phyloP scores from a whole-genome alignment of 1,139 yeast genomes.

The Debaryomyces singareniensis region DNA sequence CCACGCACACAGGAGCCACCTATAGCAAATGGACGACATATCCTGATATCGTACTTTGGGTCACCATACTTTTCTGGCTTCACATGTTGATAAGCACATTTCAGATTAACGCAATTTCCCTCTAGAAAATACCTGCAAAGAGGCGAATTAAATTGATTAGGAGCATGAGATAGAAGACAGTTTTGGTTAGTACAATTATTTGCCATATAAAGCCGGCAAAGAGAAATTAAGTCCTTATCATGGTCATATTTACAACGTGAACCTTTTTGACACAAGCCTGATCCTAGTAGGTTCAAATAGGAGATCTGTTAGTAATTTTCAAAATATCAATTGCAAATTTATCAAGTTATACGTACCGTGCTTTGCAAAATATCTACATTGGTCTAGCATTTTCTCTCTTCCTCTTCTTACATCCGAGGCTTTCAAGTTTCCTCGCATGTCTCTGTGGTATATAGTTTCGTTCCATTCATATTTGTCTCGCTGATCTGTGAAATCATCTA shows the following conservation, averaged over 20 bases:
- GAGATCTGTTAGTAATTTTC: constrained; percentile 1
- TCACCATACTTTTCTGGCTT: constrained; percentile 31
- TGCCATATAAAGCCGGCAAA: constrained; percentile 47
- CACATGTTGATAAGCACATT: constrained; percentile 50
- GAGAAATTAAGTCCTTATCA: constrained; percentile 40
- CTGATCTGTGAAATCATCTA: constrained; percentile 8
- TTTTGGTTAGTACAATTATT: constrained; percentile 42
- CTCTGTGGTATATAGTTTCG: constrained; percentile 17
- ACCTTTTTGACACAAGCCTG: constrained; percentile 52
- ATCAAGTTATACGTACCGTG: constrained; percentile 29
- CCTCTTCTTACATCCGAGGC: constrained; percentile 9
- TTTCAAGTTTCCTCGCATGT: constrained; percentile 23
- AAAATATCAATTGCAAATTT: constrained; percentile 1
- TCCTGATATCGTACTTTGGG: constrained; percentile 34
- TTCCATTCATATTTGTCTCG: constrained; percentile 19
- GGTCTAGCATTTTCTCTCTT: constrained; percentile 5
- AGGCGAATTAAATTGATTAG: constrained; percentile 61
- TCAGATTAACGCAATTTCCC: constrained; percentile 47
- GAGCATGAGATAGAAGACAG: constrained; percentile 54
- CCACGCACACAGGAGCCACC: constrained; percentile 70
- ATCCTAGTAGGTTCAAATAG: constrained; percentile 7
- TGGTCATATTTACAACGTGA: constrained; percentile 52
- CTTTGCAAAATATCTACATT: constrained; percentile 16
- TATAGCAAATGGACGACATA: constrained; percentile 63
- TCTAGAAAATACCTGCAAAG: constrained; percentile 49